Evolutionary conservation across 2,329 filamentous ascomycete species (phyloP), one percentile per base, ranked within the genome.

Genomic region (Huntiella abstrusa): DNA sequence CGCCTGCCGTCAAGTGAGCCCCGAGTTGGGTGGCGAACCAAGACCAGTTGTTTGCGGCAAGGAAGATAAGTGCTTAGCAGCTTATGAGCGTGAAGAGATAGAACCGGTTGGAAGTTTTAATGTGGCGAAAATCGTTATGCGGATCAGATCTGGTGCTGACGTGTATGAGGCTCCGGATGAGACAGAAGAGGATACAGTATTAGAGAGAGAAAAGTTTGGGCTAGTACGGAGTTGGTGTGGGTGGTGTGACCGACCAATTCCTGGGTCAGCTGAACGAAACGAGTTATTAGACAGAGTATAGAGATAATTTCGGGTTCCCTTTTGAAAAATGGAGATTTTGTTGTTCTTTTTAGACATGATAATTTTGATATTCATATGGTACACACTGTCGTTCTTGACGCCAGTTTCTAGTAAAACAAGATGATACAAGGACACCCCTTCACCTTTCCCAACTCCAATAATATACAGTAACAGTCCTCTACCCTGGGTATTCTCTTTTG

Each of bases 81-180:
- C 80, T 4, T 71, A 76, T 49, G 77, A 83, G 53, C 77, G 83
- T 32, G 83, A 91, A 59, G 77, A 95, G 61, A 83, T 95, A 50
- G 84, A 93, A 56, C 87, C 87, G 2, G 83, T 95, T 39, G 87
- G 87, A 8, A 87, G 87, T 1, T 73, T 81, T 11, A 75, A 95
- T 45, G 93, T 93, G 67, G 82, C 80, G 51, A 93, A 88, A 63
- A 69, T 82, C n/a, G 83, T 91, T 55, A 79, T 80, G 55, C 79
- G 84, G 64, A 75, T 92, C 4, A 73, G 71, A 50, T 77, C 95
- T 0, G 88, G 87, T 1, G 82, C 80, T 4, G 84, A 80, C 51
- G 88, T 95, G 10, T 80, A 81, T 51, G 84, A 94, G 58, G 86
- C 79, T 64, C 81, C 83, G 52, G 84, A 88, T 56, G 84, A 92